Evolutionary conservation across 139 green algal genomes (phyloP).

Genomic region (Ettlia oleoabundans): DNA sequence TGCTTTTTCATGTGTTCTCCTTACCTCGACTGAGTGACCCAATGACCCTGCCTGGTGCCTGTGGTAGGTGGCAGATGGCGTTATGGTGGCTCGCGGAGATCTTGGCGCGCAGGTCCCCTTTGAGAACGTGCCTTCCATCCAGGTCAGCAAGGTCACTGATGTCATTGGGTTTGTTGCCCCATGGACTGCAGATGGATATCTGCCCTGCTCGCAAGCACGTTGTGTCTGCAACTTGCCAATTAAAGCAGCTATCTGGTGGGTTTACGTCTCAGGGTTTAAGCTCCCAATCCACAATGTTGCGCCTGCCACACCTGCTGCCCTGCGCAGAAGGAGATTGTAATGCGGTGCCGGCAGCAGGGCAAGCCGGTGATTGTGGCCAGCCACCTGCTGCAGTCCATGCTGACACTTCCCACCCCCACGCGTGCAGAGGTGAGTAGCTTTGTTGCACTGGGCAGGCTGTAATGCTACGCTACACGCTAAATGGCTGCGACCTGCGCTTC

Average conservation of each 20-base stretch:
- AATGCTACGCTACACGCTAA: neutral
- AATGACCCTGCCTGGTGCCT: neutral
- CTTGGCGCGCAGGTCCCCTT: conserved; percentile 79
- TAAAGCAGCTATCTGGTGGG: too few species aligned
- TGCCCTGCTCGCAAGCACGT: too few species aligned
- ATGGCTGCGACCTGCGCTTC: neutral
- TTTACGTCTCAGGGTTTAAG: neutral
- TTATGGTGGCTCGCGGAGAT: conserved; percentile 85
- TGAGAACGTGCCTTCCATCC: conserved; percentile 77
- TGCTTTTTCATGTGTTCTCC: too few species aligned
- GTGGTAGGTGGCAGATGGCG: conserved; percentile 59
- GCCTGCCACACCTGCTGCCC: neutral
- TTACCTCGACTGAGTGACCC: neutral
- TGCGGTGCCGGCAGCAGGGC: conserved; percentile 66
- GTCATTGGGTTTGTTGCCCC: too few species aligned
- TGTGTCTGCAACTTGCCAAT: too few species aligned
- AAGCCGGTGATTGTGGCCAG: conserved; percentile 87
- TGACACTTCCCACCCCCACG: conserved; percentile 81
- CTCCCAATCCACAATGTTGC: neutral
- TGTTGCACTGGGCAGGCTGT: neutral
- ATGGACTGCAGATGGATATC: too few species aligned
- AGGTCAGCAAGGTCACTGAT: neutral
- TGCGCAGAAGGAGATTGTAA: conserved; percentile 85
- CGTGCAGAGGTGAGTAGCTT: conserved; percentile 74
- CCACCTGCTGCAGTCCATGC: conserved; percentile 86